These are phyloP conservation scores for Cryptococcus jaspeensis DNA, from an alignment of 1,284 basidiomycete species.

Conservation along the genomic window DNA sequence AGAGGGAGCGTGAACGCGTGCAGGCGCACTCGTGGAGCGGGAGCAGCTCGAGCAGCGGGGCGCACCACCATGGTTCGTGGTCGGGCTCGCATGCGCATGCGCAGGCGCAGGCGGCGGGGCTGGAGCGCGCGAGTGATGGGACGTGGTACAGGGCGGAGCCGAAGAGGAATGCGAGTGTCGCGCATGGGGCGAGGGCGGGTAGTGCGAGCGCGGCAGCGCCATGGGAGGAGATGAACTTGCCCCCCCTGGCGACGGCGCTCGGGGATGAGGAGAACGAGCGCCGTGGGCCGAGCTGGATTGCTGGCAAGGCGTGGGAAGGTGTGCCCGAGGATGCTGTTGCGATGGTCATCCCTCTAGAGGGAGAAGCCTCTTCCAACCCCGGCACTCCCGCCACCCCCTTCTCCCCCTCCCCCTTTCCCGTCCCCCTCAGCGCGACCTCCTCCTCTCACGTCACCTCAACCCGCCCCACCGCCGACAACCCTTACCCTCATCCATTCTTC, in stretches of 20 bases:
- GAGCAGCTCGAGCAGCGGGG: conserved; percentile 7
- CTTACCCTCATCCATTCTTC: conserved; percentile 24
- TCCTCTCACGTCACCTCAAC: background rate
- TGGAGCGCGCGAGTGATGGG: background rate
- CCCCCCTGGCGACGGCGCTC: background rate
- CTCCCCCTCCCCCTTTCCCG: background rate
- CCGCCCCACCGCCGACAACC: conserved; percentile 15
- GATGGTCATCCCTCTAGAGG: conserved; percentile 46
- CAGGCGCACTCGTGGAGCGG: conserved; percentile 41
- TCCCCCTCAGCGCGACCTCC: conserved; percentile 8
- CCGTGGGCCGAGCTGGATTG: conserved; percentile 18
- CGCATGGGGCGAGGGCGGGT: too few species aligned
- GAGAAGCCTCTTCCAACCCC: conserved; percentile 5
- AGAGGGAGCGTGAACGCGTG: conserved; percentile 29
- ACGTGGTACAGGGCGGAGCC: background rate
- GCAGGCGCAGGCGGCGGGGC: too few species aligned
- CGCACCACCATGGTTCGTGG: conserved; percentile 5
- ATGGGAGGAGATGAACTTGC: background rate
- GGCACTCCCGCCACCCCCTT: background rate
- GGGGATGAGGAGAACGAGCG: background rate
- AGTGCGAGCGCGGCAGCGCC: too few species aligned
- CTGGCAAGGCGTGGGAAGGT: conserved; percentile 47
- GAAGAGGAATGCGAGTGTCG: background rate
- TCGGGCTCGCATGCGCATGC: background rate
- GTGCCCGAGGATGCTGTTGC: conserved; percentile 50